A percentile compares a stretch with the other conserved stretches of the same genome.
These are phyloP conservation scores for Skeletonema potamos DNA, from an alignment of 108 stramenopile genomes.

Conservation along the genomic window DNA sequence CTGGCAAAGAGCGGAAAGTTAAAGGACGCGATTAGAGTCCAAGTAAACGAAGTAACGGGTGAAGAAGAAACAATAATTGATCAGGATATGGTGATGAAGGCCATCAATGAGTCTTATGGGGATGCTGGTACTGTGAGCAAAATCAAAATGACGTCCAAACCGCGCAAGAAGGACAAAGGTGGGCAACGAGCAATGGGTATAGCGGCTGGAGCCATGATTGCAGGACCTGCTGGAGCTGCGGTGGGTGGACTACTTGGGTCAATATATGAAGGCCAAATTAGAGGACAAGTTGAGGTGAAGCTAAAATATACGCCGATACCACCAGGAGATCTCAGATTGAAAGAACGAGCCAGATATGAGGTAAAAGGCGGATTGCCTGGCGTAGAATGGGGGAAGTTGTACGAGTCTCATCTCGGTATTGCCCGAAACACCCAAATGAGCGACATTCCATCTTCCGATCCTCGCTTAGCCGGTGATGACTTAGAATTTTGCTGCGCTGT, in stretches of 20 bases:
- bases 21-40: conserved; percentile 19
- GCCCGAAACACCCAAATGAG: not conserved
- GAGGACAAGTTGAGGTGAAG: conserved; percentile 58
- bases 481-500: conserved; percentile 85
- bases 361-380: conserved; percentile 80
- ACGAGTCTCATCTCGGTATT: conserved; percentile 35
- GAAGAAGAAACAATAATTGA: conserved; percentile 40
- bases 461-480: conserved; percentile 45
- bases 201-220: conserved; percentile 77
- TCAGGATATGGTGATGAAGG: conserved; percentile 45
- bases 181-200: conserved; percentile 65
- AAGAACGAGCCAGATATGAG: conserved; percentile 36
- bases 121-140: conserved; percentile 19
- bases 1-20: conserved; percentile 29
- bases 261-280: conserved; percentile 77
- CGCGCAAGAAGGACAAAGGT: conserved; percentile 76
- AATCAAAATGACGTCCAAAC: conserved; percentile 78
- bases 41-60: conserved; percentile 38
- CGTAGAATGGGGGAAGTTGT: conserved; percentile 73
- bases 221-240: conserved; percentile 84
- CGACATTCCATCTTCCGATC: not conserved
- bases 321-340: conserved; percentile 22
- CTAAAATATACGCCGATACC: conserved; percentile 75
- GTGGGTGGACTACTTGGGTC: conserved; percentile 67
- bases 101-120: conserved; percentile 59